Evolutionary conservation across 1,284 basidiomycete genomes (phyloP).

Genomic region (Ceratobasidium sp.): DNA sequence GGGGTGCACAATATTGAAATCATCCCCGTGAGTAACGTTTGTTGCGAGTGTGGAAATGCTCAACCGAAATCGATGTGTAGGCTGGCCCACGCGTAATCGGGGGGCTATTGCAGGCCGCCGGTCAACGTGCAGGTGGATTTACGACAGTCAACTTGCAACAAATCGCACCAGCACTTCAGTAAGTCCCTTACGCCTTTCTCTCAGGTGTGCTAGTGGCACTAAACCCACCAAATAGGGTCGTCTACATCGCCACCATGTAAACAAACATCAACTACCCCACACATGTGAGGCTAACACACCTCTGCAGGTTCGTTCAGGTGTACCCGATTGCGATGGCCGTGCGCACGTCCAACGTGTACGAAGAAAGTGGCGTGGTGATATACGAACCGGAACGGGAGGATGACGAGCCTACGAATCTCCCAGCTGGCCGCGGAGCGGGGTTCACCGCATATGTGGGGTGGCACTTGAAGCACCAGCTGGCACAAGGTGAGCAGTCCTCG

Average conservation of each 20-base stretch:
- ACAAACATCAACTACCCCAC: neutral
- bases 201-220: neutral
- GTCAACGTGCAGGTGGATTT: slow-evolving; percentile 40
- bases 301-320: slow-evolving; percentile 35
- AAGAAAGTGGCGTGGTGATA: slow-evolving; percentile 40
- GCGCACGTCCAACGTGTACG: slow-evolving; percentile 41
- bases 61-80: neutral
- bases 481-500: slow-evolving; percentile 15
- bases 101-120: slow-evolving; percentile 27
- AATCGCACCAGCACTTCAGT: slow-evolving; percentile 37
- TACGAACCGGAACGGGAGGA: slow-evolving; percentile 26
- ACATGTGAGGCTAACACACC: neutral
- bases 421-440: slow-evolving; percentile 27
- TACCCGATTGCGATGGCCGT: slow-evolving; percentile 42
- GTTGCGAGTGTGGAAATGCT: neutral
- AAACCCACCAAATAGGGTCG: neutral
- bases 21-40: slow-evolving; percentile 13
- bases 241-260: slow-evolving; percentile 42
- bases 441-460: slow-evolving; percentile 40
- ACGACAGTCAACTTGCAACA: slow-evolving; percentile 39
- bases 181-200: neutral
- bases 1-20: slow-evolving; percentile 18
- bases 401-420: slow-evolving; percentile 34
- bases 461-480: slow-evolving; percentile 40
- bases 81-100: slow-evolving; percentile 28